These are phyloP conservation scores for Metschnikowia kunwiensis DNA, from an alignment of 805 yeast species.

Conservation along the genomic window DNA sequence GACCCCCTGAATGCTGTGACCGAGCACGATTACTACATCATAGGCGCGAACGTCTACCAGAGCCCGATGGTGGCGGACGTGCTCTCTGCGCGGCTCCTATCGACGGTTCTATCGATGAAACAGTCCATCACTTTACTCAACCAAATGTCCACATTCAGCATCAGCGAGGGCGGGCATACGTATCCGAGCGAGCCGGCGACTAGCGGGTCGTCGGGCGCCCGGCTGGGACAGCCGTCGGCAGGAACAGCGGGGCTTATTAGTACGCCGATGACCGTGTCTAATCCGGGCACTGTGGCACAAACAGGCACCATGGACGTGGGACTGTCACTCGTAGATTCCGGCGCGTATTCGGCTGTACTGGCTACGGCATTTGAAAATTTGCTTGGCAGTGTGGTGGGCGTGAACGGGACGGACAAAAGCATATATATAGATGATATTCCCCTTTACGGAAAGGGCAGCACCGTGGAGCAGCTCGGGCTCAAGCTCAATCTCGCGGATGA, in stretches of 20 bases:
- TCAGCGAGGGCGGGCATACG: constrained; percentile 36
- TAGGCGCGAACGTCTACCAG: constrained; percentile 91
- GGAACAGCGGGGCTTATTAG: constrained; percentile 10
- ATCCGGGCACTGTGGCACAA: constrained; percentile 18
- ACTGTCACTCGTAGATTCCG: constrained; percentile 12
- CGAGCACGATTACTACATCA: constrained; percentile 77
- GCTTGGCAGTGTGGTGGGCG: constrained; percentile 24
- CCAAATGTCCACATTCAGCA: constrained; percentile 30
- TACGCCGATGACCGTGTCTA: constrained; percentile 16
- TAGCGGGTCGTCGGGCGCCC: constrained; percentile 2
- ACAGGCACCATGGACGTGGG: constrained; percentile 14
- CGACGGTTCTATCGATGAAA: constrained; percentile 35
- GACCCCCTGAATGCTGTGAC: constrained; percentile 50
- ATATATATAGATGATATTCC: constrained; percentile 39
- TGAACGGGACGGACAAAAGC: constrained; percentile 18
- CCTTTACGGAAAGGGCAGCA: constrained; percentile 37
- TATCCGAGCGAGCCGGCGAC: constrained; percentile 18
- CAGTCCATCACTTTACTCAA: constrained; percentile 33
- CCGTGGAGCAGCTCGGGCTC: constrained; percentile 36
- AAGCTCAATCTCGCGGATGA: constrained; percentile 25
- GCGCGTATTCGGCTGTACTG: constrained; percentile 16
- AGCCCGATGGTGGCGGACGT: constrained; percentile 76
- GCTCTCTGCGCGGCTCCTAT: constrained; percentile 57
- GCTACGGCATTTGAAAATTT: constrained; percentile 32
- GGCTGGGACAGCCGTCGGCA: constrained; percentile 8